Base-by-base conservation (phyloP, 208 protist genomes). In the Trypanosoma melophagium region DNA sequence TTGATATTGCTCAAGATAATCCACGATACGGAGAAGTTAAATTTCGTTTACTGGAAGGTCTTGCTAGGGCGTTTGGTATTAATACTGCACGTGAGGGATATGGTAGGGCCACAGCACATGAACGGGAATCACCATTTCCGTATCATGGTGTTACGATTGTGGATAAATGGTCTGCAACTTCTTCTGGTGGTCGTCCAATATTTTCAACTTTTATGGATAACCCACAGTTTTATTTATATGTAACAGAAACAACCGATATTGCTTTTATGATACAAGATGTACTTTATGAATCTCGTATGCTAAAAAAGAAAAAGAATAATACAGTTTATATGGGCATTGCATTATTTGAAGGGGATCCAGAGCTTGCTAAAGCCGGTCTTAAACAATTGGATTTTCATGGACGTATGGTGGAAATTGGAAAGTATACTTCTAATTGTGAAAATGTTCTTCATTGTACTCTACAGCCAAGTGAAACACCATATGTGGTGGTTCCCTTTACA, bases 151-250 rank as follows among this genome's bases (percentile, higher is more conserved):
- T 96, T n/a, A 96, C 91, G 2, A 80, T 93, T 63, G 56, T 80
- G 40, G 83, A 92, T 64, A 81, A 83, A 74, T 96, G 91, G 89
- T 83, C 77, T 22, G 64, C 73, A 47, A 77, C 82, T 12, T 89
- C 87, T 17, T 89, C 83, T 16, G 91, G 91, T 41, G 91, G 91
- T 50, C 80, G 91, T 3, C 91, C 91, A 21, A 92, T 93, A 54
- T 94, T 91, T 69, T 92, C 87, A 16, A 92, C 84, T 25, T 96
- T 96, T 71, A 92, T 96, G 85, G 91, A 96, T 76, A 96, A 96
- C 69, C 91, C 91, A 40, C 91, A 96, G 80, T 94, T 96, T 63
- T 84, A 91, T 54, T 76, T 96, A 10, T 80, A 81, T 75, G 83
- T 94, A 5, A 76, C 61, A 16, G 72, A 87, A 53, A 71, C 81